Base-by-base conservation (phyloP, 1,284 basidiomycete genomes). In the Trametes polyzona region DNA sequence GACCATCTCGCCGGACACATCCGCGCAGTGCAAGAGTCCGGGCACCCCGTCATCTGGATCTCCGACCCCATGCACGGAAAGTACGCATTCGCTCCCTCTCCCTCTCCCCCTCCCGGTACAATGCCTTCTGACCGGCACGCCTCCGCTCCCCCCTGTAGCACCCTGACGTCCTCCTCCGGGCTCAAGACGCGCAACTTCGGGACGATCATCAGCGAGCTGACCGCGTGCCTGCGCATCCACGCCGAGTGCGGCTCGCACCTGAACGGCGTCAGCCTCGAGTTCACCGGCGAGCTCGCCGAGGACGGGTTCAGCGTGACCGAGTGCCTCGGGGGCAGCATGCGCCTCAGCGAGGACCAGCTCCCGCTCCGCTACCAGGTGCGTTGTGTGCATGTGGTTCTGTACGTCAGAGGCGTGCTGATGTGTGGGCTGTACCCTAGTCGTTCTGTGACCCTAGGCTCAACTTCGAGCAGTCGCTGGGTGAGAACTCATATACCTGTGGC, bases 1-100 rank as follows among this genome's bases (percentile, higher is more conserved):
- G 73, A 83, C 24, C 82, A 88, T 68, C 86, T 98, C 6, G 83
- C 94, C 0, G 79, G 73, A 0, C 94, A 98, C 70, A 96, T 99
- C 70, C 75, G 77, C n/a, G 90, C 88, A 1, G 94, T 99, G 14
- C 86, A 91, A 68, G 67, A 75, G 52, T 92, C 93, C 1, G 83
- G 83, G 1, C 95, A 98, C 70, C 88, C 90, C 3, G 93, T 98
- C 2, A 87, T 91, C 24, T 97, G 95, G 91, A 85, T 96, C 52
- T 97, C 93, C 69, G 96, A 99, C 74, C 95, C 96, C 1, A 98
- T 98, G 96, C 94, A 96, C 66, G 93, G 93, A 76, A 95, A 95
- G 91, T 92, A 67, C 62, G 90, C 77, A 2, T 1, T 21, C 26
- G 21, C 17, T 19, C 21, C n/a, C 26, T 52, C 41, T 46, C 21